These are phyloP conservation scores for Nothophaeocryptopus gaeumannii DNA, from an alignment of 2,329 filamentous ascomycete genomes.

Conservation along the genomic window DNA sequence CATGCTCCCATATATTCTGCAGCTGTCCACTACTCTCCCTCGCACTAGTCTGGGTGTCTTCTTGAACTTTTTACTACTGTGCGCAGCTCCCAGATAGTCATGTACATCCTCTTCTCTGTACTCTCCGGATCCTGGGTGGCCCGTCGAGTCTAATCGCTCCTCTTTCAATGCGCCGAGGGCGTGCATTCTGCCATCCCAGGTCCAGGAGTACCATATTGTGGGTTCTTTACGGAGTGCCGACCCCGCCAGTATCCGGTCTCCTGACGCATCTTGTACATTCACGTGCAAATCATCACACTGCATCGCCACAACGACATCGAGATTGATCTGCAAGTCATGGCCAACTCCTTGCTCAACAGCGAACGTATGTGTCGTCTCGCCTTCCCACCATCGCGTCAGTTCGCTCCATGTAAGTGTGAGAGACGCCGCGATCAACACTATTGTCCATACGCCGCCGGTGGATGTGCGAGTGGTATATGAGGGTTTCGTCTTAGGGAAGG, in stretches of 20 bases:
- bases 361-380: slow-evolving; percentile 83
- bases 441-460: slow-evolving; percentile 90
- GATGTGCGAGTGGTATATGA: slow-evolving; percentile 83
- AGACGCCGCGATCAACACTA: slow-evolving; percentile 74
- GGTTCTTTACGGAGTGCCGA: slow-evolving; percentile 69
- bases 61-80: slow-evolving; percentile 60
- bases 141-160: slow-evolving; percentile 54
- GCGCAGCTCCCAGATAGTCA: slow-evolving; percentile 77
- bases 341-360: slow-evolving; percentile 88
- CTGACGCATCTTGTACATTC: slow-evolving; percentile 93
- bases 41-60: slow-evolving; percentile 68
- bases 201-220: slow-evolving; percentile 82
- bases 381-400: slow-evolving; percentile 76
- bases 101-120: slow-evolving; percentile 80
- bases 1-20: slow-evolving; percentile 83
- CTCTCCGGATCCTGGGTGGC: slow-evolving; percentile 59
- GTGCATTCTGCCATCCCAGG: slow-evolving; percentile 62
- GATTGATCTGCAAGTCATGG: slow-evolving; percentile 86
- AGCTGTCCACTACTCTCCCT: slow-evolving; percentile 62
- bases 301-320: slow-evolving; percentile 92
- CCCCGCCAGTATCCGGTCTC: slow-evolving; percentile 84
- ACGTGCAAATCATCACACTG: slow-evolving; percentile 82
- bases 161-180: slow-evolving; percentile 57
- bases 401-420: slow-evolving; percentile 74
- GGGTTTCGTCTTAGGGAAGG: slow-evolving; percentile 95